Evolutionary conservation across 192 early-diverging fungal genomes (phyloP).

Genomic region (Podila horticola): DNA sequence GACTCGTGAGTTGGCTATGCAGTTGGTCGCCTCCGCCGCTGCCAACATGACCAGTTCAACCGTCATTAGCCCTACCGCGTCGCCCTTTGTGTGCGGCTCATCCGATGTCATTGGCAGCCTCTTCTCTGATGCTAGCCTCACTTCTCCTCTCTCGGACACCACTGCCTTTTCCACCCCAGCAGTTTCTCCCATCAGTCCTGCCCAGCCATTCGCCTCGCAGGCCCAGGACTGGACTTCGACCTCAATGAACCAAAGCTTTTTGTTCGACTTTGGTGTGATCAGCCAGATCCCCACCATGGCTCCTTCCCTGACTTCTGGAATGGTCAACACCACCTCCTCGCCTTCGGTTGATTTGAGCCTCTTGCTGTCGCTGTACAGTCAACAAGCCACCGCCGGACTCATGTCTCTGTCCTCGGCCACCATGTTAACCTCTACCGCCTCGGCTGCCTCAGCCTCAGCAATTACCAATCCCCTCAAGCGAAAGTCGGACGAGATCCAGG

Average conservation of each 20-base stretch:
- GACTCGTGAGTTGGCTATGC: slow-evolving; percentile 28
- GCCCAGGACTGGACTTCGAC: slow-evolving; percentile 24
- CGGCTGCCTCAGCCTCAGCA: not conserved
- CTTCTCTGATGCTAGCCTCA: slow-evolving; percentile 43
- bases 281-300: not conserved
- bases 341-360: slow-evolving; percentile 32
- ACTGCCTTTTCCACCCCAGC: slow-evolving; percentile 10
- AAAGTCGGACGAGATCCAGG: slow-evolving; percentile 35
- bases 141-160: slow-evolving; percentile 33
- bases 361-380: slow-evolving; percentile 31
- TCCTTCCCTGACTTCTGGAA: not conserved
- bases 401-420: not conserved
- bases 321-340: slow-evolving; percentile 14
- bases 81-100: slow-evolving; percentile 24
- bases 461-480: slow-evolving; percentile 35
- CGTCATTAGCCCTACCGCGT: slow-evolving; percentile 11
- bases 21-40: slow-evolving; percentile 36
- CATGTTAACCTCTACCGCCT: not conserved
- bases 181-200: slow-evolving; percentile 1
- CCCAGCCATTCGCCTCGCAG: slow-evolving; percentile 14
- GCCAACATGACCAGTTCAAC: slow-evolving; percentile 21
- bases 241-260: slow-evolving; percentile 21
- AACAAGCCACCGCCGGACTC: slow-evolving; percentile 5
- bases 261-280: slow-evolving; percentile 33
- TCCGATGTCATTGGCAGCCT: slow-evolving; percentile 33